Evolutionary conservation across 352 stramenopile genomes (phyloP).

Genomic region (Thalassiosira hispida): DNA sequence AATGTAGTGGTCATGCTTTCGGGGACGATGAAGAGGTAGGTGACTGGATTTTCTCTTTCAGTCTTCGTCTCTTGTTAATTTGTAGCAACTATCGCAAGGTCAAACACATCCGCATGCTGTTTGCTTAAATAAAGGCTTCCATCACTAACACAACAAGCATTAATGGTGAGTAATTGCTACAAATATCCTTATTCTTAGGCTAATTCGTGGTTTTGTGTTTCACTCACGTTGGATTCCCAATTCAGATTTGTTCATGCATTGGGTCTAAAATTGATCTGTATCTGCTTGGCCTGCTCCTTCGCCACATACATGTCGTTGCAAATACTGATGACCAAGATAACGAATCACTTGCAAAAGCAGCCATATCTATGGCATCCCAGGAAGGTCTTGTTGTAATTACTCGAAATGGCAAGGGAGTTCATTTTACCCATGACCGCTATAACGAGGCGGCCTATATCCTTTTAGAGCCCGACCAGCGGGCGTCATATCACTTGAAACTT

Average conservation of each 20-base stretch:
- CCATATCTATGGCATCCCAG: constrained; percentile 3
- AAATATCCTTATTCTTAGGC: neutral
- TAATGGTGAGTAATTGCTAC: constrained; percentile 6
- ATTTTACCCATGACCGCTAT: constrained; percentile 19
- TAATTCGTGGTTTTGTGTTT: neutral
- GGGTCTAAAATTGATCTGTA: constrained; percentile 11
- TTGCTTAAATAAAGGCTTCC: constrained; percentile 14
- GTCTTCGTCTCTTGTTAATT: no score
- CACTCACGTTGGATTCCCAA: neutral
- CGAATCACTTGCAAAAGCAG: neutral
- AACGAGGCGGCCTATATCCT: constrained; percentile 24
- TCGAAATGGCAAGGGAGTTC: constrained; percentile 3
- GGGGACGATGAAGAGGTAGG: constrained; percentile 8
- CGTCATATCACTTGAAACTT: constrained; percentile 18
- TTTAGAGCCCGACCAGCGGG: neutral
- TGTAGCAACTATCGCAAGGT: no score
- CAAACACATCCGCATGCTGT: no score
- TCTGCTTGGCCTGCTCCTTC: constrained; percentile 18
- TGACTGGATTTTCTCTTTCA: no score
- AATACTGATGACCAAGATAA: neutral
- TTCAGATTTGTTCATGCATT: constrained; percentile 22
- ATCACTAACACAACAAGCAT: neutral
- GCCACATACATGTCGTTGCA: neutral
- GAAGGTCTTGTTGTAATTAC: constrained; percentile 18
- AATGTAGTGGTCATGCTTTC: constrained; percentile 4